Percentiles rank a stretch among this genome's conserved stretches.
phyloP scores from a whole-genome alignment of 2,329 filamentous ascomycete species.

The Rasamsonia emersonii region DNA sequence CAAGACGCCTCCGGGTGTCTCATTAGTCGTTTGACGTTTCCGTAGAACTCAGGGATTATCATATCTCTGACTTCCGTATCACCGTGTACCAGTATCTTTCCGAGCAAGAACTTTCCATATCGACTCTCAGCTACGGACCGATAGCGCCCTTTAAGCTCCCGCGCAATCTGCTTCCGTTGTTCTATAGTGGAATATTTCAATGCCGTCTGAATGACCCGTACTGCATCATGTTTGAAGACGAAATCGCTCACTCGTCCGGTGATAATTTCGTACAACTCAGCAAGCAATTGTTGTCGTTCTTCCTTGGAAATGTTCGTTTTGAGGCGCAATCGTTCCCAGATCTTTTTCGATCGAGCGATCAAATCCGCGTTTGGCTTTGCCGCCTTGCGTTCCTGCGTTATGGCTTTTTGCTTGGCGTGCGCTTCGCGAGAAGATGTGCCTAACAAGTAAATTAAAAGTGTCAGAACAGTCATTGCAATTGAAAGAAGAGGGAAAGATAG shows the following conservation, averaged over 20 bases:
- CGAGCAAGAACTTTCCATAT: constrained; percentile 96
- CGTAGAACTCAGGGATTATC: constrained; percentile 91
- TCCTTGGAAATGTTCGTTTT: constrained; percentile 90
- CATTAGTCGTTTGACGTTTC: constrained; percentile 83
- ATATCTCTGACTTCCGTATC: constrained; percentile 78
- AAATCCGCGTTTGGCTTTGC: constrained; percentile 89
- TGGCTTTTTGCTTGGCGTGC: constrained; percentile 84
- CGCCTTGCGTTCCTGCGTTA: constrained; percentile 80
- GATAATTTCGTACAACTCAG: constrained; percentile 84
- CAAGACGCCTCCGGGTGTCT: constrained; percentile 94
- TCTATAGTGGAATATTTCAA: constrained; percentile 87
- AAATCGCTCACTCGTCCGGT: constrained; percentile 89
- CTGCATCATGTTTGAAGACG: constrained; percentile 95
- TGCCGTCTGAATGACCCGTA: constrained; percentile 92
- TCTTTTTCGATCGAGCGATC: constrained; percentile 82
- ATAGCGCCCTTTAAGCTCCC: constrained; percentile 78
- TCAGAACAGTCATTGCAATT: constrained; percentile 3
- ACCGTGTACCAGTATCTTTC: constrained; percentile 88
- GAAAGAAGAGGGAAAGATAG: background rate
- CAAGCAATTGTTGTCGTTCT: constrained; percentile 76
- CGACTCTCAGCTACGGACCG: constrained; percentile 80
- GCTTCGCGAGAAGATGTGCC: constrained; percentile 73
- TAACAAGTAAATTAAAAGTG: constrained; percentile 18
- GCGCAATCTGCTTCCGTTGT: constrained; percentile 77
- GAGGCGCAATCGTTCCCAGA: constrained; percentile 87